Evolutionary conservation across 352 stramenopile genomes (phyloP).

Genomic region (Phytophthora idaei): DNA sequence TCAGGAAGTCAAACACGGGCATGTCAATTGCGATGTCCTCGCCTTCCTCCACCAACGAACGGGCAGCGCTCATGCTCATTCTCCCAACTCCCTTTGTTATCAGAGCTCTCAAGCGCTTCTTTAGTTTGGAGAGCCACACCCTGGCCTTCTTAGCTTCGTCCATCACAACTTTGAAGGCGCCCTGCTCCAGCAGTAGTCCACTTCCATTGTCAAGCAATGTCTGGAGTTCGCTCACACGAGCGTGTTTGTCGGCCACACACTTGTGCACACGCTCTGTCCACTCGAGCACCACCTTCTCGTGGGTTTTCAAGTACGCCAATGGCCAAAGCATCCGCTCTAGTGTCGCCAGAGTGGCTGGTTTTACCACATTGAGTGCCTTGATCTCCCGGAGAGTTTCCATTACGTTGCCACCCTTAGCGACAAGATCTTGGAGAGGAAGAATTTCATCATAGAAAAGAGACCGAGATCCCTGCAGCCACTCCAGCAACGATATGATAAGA

Average conservation of each 20-base stretch:
- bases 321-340: constrained; percentile 74
- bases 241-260: constrained; percentile 69
- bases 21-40: constrained; percentile 79
- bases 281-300: constrained; percentile 67
- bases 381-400: constrained; percentile 37
- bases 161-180: constrained; percentile 77
- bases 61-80: constrained; percentile 63
- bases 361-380: constrained; percentile 26
- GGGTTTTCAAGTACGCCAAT: constrained; percentile 65
- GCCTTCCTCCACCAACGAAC: constrained; percentile 80
- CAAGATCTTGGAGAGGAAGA: constrained; percentile 67
- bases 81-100: constrained; percentile 71
- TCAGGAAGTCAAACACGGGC: constrained; percentile 76
- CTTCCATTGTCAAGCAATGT: constrained; percentile 61
- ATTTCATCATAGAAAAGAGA: constrained; percentile 85
- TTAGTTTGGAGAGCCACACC: constrained; percentile 83
- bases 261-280: constrained; percentile 66
- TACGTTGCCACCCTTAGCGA: constrained; percentile 54
- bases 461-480: constrained; percentile 78
- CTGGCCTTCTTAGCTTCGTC: constrained; percentile 85
- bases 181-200: constrained; percentile 69
- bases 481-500: constrained; percentile 63
- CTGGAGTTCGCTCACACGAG: constrained; percentile 59
- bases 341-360: constrained; percentile 40
- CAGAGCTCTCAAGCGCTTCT: constrained; percentile 80